phyloP scores from a whole-genome alignment of 306 rosid genomes.

The Vicia villosa region DNA sequence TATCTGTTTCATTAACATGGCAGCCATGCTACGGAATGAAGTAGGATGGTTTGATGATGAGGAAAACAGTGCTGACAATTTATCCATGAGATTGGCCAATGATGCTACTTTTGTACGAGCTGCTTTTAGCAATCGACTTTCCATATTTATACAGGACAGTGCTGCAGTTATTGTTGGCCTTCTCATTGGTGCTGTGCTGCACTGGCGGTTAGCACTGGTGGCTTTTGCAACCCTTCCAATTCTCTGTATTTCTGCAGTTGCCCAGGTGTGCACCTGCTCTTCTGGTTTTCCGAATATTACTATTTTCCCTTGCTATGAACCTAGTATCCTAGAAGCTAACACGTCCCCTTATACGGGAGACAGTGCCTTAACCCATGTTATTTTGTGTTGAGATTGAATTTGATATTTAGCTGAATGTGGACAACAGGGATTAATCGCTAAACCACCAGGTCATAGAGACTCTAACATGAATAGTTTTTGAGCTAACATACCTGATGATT shows the following conservation, averaged over 20 bases:
- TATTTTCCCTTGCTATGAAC: conserved; percentile 20
- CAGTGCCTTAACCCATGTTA: background rate
- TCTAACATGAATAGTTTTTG: background rate
- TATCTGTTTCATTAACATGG: conserved; percentile 41
- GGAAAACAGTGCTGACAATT: conserved; percentile 92
- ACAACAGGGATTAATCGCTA: background rate
- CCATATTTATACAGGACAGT: conserved; percentile 96
- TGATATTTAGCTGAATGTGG: conserved; percentile 7
- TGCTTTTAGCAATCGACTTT: conserved; percentile 96
- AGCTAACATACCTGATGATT: conserved; percentile 3
- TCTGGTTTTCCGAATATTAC: conserved; percentile 24
- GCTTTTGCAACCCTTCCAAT: conserved; percentile 91
- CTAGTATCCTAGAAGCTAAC: conserved; percentile 3
- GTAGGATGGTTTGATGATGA: conserved; percentile 98
- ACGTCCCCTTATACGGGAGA: background rate
- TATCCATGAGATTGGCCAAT: conserved; percentile 97
- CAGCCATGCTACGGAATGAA: conserved; percentile 99
- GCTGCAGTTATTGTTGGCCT: conserved; percentile 93
- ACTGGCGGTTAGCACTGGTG: conserved; percentile 94
- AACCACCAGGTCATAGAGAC: conserved; percentile 8
- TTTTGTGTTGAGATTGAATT: background rate
- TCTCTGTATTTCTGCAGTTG: conserved; percentile 85
- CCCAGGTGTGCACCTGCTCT: conserved; percentile 70
- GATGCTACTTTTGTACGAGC: conserved; percentile 98
- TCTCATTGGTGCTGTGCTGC: conserved; percentile 82